Percentiles rank a stretch among this genome's conserved stretches.
Evolutionary conservation across 768 basidiomycete genomes (phyloP).

Genomic region (Omphalotus guepiniiformis): DNA sequence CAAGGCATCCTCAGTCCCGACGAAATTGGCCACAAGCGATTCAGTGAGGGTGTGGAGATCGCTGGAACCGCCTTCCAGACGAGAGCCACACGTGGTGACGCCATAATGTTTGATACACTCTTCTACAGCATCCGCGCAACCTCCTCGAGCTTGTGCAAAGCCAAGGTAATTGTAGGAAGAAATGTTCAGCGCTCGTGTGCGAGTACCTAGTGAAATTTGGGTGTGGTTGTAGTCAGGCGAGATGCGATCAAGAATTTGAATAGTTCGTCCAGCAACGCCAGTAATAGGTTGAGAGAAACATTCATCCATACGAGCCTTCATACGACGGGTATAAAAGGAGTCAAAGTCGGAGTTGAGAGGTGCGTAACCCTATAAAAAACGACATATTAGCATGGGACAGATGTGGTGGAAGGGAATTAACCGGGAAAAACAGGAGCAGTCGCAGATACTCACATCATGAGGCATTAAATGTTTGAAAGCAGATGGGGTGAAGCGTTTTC

Average conservation of each 20-base stretch:
- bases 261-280: conserved; percentile 93
- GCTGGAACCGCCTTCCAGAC: conserved; percentile 80
- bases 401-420: conserved; percentile 4
- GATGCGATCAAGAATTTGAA: conserved; percentile 78
- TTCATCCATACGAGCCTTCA: conserved; percentile 93
- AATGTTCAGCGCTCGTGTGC: conserved; percentile 89
- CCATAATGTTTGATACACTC: conserved; percentile 80
- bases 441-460: conserved; percentile 56
- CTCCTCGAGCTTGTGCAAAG: conserved; percentile 90
- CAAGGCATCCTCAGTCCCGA: conserved; percentile 86
- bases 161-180: conserved; percentile 99
- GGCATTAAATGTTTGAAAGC: conserved; percentile 82
- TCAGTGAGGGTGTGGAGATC: conserved; percentile 83
- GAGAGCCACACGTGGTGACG: conserved; percentile 66
- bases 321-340: conserved; percentile 96
- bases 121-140: conserved; percentile 93
- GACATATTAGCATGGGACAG: conserved; percentile 7
- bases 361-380: conserved; percentile 74
- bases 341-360: conserved; percentile 98
- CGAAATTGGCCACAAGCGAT: conserved; percentile 82
- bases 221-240: conserved; percentile 80
- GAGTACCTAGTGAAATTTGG: conserved; percentile 70
- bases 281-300: conserved; percentile 92
- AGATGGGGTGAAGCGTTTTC: conserved; percentile 70
- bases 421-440: conserved; percentile 15